Evolutionary conservation across 1,284 basidiomycete genomes (phyloP), one percentile per base, ranked within the genome.

Genomic region (Moesziomyces sp.): DNA sequence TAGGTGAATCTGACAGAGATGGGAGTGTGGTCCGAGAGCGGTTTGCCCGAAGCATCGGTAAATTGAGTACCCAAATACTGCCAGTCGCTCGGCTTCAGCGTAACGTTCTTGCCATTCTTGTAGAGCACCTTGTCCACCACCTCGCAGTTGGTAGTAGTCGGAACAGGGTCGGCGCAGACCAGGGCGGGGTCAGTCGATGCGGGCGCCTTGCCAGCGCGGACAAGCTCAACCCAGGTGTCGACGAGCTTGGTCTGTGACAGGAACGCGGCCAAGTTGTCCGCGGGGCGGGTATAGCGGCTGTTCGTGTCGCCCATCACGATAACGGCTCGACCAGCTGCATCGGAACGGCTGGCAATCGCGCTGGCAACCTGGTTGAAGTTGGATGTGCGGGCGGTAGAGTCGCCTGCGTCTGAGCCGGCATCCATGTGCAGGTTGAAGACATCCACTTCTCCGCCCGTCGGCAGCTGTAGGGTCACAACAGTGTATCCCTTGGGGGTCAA

Each of bases 221-320:
- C 53, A 3, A 62, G 49, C 28, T 56, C 46, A 6, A 56, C 60
- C 60, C 60, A 62, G 21, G 60, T 62, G 30, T 62, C 60, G 19
- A 16, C 43, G 18, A 62, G 60, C 45, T 47, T 47, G 24, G 60
- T 56, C 23, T 62, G 43, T 5, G 43, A 45, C 51, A 64, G 11
- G 19, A 64, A 58, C 9, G n/a, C 21, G 11, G 30, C 7, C 6
- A 64, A 51, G 23, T 48, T 45, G 51, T 64, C 61, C 19, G 49
- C 47, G 21, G 61, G 54, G 14, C 51, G 50, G 5, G 61, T 64
- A 23, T 64, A 64, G 9, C 61, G 46, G 46, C 54, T 57, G 46
- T 64, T 64, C 18, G 61, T 57, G 42, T 64, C 61, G 24, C 61
- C 61, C 61, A 64, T 64, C n/a, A 64, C 61, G 18, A 64, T 53